Base-by-base conservation (phyloP, 1,284 basidiomycete species). In the Cutaneotrichosporon cutaneum region DNA sequence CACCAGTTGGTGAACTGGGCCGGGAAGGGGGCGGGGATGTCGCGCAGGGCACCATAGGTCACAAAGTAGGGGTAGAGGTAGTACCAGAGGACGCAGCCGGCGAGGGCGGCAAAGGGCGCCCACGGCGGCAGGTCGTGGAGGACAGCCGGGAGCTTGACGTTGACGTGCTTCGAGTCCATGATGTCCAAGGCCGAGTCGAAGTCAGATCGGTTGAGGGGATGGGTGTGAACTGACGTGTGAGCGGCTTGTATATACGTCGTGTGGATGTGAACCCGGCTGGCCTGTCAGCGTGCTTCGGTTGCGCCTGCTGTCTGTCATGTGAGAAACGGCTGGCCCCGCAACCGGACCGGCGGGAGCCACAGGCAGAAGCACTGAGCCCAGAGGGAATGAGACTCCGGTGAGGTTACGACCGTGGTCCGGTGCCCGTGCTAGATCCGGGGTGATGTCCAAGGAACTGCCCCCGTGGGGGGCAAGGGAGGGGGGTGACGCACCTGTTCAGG, bases 1-100 rank as follows among this genome's bases (percentile, higher is more conserved):
- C 92, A 95, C 14, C 85, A 68, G 73, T 92, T 87, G 11, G 88
- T 85, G 68, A 93, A 87, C 69, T 84, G 85, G 47, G 92, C 92
- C 2, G 88, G 72, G 60, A 85, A 82, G 0, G 93, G 92, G 0
- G 92, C 92, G 9, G 89, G 88, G 70, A 66, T 63, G 65, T 63
- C 65, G 51, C 65, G 61, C 18, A 66, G 59, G 0, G 27, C 36
- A 2, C 30, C 26, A 52, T 56, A 63, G 36, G 59, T 57, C 30
- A 66, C 61, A 57, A 66, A 63, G 65, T 59, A 66, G 2, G 61
- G 59, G 54, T 50, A 56, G 14, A 66, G 50, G 61, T 61, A 66
- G 57, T 51, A 59, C 21, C 54, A 59, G 24, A 56, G 7, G 33
- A 62, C 7, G 39, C 56, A 54, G 21, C 32, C 56, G 48, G 56